Evolutionary conservation across 345 rosid genomes (phyloP).

Genomic region (Ricinus communis): DNA sequence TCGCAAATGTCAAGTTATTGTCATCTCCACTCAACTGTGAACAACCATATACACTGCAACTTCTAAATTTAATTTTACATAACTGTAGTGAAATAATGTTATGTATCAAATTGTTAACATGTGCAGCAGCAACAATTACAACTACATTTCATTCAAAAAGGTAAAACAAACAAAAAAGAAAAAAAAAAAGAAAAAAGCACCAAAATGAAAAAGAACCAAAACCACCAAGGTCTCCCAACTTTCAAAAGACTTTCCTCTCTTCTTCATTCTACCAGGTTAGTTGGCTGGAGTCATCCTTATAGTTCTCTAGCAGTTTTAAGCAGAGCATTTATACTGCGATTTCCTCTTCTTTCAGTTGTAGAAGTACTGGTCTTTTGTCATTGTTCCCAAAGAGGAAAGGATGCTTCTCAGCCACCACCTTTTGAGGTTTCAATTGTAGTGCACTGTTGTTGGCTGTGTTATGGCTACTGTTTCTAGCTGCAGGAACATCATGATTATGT

Average conservation of each 20-base stretch:
- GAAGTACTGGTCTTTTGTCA: slow-evolving; percentile 57
- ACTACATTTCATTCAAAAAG: slow-evolving; percentile 1
- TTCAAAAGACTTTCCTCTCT: background rate
- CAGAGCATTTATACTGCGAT: slow-evolving; percentile 39
- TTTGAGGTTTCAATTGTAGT: slow-evolving; percentile 30
- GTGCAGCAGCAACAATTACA: slow-evolving; percentile 5
- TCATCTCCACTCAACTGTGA: slow-evolving; percentile 8
- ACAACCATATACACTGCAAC: slow-evolving; percentile 24
- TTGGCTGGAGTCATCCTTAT: slow-evolving; percentile 2
- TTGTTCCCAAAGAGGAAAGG: slow-evolving; percentile 47
- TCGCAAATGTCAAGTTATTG: background rate
- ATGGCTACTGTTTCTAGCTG: slow-evolving; percentile 63
- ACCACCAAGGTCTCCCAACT: background rate
- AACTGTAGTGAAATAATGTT: slow-evolving; percentile 11
- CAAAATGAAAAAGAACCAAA: slow-evolving; percentile 3
- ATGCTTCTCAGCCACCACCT: slow-evolving; percentile 32
- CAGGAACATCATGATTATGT: slow-evolving; percentile 83
- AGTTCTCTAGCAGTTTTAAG: background rate
- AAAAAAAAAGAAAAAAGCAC: background rate
- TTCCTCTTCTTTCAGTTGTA: slow-evolving; percentile 71
- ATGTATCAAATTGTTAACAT: slow-evolving; percentile 6
- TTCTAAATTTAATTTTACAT: slow-evolving; percentile 20
- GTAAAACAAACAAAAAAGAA: background rate
- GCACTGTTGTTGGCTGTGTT: slow-evolving; percentile 28
- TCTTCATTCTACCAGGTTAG: slow-evolving; percentile 15